phyloP scores from a whole-genome alignment of 768 basidiomycete genomes.

The Hypholoma fasciculare region DNA sequence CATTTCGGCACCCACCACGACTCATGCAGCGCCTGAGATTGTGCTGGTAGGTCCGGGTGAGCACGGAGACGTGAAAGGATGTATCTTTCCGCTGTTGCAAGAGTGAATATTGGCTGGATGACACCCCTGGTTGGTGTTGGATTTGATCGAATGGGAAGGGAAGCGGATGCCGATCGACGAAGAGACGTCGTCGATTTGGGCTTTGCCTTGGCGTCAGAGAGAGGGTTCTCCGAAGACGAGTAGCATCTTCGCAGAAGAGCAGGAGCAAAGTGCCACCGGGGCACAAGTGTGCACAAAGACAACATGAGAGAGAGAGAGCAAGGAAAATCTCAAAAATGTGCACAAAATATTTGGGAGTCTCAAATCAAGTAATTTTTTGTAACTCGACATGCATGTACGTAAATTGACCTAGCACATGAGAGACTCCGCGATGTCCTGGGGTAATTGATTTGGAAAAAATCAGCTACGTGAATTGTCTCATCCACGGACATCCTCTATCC shows the following conservation, averaged over 20 bases:
- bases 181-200: conserved; percentile 83
- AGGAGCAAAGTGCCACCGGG: not conserved
- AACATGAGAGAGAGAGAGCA: too few relatives aligned
- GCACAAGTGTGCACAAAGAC: too few relatives aligned
- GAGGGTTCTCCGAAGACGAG: conserved; percentile 14
- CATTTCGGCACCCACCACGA: conserved; percentile 80
- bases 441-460: conserved; percentile 17
- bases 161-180: conserved; percentile 81
- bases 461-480: not conserved
- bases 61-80: conserved; percentile 60
- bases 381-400: not conserved
- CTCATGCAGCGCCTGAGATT: conserved; percentile 66
- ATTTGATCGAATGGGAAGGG: conserved; percentile 82
- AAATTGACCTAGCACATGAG: not conserved
- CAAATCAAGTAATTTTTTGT: too few relatives aligned
- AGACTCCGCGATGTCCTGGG: not conserved
- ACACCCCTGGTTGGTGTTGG: conserved; percentile 83
- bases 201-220: conserved; percentile 54
- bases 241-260: not conserved
- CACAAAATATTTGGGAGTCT: too few relatives aligned
- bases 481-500: not conserved
- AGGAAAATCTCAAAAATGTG: too few relatives aligned
- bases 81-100: conserved; percentile 87
- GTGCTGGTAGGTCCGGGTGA: conserved; percentile 49
- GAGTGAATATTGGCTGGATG: conserved; percentile 78